These are phyloP conservation scores for Dothideomycetidae sp. DNA, from an alignment of 2,329 filamentous ascomycete species.

Conservation along the genomic window DNA sequence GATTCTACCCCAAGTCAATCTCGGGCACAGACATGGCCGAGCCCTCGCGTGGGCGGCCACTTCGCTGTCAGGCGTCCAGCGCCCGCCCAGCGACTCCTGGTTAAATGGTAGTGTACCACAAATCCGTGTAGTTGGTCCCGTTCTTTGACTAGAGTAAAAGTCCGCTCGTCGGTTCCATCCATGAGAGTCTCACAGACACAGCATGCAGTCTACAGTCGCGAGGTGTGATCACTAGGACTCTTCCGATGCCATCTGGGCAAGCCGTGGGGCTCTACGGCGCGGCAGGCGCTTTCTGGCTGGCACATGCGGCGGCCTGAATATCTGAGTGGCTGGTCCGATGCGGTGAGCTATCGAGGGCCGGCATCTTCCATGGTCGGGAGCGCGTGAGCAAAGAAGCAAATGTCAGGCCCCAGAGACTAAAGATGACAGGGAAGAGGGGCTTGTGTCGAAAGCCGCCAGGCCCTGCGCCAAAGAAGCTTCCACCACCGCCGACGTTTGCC, in stretches of 20 bases:
- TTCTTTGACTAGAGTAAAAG: neutral
- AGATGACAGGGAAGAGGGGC: conserved; percentile 7
- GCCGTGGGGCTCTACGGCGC: neutral
- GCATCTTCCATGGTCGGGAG: neutral
- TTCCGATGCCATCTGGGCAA: neutral
- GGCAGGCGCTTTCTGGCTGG: neutral
- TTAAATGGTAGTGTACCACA: neutral
- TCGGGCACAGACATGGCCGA: neutral
- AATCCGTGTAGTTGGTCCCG: neutral
- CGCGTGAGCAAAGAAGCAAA: neutral
- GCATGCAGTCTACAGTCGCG: neutral
- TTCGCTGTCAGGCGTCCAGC: neutral
- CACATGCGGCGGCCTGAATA: neutral
- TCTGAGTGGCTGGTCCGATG: neutral
- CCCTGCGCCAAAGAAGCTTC: neutral
- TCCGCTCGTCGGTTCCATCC: neutral
- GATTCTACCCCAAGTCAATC: neutral
- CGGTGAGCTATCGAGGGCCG: neutral
- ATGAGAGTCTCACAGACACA: neutral
- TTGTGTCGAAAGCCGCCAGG: neutral
- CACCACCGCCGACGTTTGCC: no score
- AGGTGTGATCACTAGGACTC: neutral
- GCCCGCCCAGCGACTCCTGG: neutral
- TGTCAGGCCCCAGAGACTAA: conserved; percentile 14
- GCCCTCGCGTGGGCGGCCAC: neutral